phyloP scores from a whole-genome alignment of 441 rosid genomes.

The Bocquillonia castaneifolia region DNA sequence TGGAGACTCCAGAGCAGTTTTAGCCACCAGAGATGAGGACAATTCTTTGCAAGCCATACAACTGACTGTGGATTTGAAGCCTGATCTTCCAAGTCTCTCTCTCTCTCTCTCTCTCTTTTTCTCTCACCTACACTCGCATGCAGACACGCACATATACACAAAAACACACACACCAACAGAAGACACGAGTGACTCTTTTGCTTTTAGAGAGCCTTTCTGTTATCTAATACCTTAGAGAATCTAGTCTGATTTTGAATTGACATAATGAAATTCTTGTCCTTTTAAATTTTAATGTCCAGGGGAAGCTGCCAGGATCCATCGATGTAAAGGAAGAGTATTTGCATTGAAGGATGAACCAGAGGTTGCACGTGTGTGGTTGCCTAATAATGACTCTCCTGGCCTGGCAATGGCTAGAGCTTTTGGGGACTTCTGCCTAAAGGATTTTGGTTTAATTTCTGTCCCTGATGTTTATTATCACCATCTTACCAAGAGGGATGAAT shows the following conservation, averaged over 20 bases:
- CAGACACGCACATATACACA: background rate
- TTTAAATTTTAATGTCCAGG: conserved; percentile 35
- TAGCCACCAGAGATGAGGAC: conserved; percentile 68
- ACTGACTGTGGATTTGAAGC: conserved; percentile 89
- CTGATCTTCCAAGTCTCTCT: conserved; percentile 81
- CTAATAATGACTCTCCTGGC: conserved; percentile 86
- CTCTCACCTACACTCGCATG: background rate
- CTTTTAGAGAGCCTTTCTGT: background rate
- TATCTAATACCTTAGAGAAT: conserved; percentile 10
- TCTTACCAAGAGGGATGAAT: conserved; percentile 66
- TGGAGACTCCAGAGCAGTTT: conserved; percentile 90
- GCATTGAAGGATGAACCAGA: conserved; percentile 89
- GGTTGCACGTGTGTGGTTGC: conserved; percentile 88
- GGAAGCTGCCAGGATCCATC: conserved; percentile 84
- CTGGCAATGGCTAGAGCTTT: conserved; percentile 99
- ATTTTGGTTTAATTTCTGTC: conserved; percentile 83
- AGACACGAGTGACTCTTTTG: background rate
- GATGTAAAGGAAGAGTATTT: conserved; percentile 84
- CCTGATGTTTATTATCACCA: conserved; percentile 61
- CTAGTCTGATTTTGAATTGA: background rate
- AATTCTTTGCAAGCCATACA: conserved; percentile 66
- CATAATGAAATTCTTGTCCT: conserved; percentile 15
- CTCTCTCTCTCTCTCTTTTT: conserved; percentile 32
- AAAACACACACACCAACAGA: background rate
- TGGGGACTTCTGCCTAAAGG: conserved; percentile 94